A percentile compares a stretch with the other conserved stretches of the same genome.
Evolutionary conservation across 2,329 filamentous ascomycete genomes (phyloP).

Genomic region (Pseudocercospora fijiensis): DNA sequence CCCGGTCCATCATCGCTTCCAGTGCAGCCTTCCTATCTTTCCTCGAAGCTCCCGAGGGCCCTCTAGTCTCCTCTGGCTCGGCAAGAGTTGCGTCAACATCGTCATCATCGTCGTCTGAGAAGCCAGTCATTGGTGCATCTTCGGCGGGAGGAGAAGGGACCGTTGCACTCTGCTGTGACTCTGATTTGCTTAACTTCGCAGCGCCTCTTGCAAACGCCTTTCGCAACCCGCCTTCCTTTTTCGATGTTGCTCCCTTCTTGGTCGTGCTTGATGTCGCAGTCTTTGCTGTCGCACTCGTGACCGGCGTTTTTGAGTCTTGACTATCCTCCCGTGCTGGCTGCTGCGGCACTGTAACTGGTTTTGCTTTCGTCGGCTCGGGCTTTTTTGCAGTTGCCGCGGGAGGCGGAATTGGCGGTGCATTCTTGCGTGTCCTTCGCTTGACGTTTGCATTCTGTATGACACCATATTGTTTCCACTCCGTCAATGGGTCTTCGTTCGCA

Average conservation of each 20-base stretch:
- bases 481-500: constrained; percentile 58
- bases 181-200: constrained; percentile 55
- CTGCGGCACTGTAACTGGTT: constrained; percentile 15
- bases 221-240: constrained; percentile 64
- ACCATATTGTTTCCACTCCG: constrained; percentile 64
- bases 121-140: constrained; percentile 36
- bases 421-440: constrained; percentile 50
- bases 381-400: constrained; percentile 28
- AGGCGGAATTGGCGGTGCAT: constrained; percentile 42
- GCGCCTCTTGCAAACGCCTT: constrained; percentile 69
- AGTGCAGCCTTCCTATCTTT: constrained; percentile 66
- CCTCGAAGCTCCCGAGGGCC: constrained; percentile 43
- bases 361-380: constrained; percentile 22
- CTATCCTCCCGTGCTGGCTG: constrained; percentile 18
- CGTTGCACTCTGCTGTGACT: constrained; percentile 39
- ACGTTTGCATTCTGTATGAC: constrained; percentile 72
- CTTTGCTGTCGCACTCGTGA: constrained; percentile 25
- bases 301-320: constrained; percentile 26
- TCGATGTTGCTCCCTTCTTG: constrained; percentile 52
- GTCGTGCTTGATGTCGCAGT: constrained; percentile 43
- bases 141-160: constrained; percentile 37
- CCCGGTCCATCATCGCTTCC: constrained; percentile 73
- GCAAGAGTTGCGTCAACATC: constrained; percentile 29
- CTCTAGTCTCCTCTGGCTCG: constrained; percentile 19
- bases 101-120: constrained; percentile 56